Evolutionary conservation across 2,329 filamentous ascomycete genomes (phyloP), one percentile per base, ranked within the genome.

Genomic region (Aspergillus candidus): DNA sequence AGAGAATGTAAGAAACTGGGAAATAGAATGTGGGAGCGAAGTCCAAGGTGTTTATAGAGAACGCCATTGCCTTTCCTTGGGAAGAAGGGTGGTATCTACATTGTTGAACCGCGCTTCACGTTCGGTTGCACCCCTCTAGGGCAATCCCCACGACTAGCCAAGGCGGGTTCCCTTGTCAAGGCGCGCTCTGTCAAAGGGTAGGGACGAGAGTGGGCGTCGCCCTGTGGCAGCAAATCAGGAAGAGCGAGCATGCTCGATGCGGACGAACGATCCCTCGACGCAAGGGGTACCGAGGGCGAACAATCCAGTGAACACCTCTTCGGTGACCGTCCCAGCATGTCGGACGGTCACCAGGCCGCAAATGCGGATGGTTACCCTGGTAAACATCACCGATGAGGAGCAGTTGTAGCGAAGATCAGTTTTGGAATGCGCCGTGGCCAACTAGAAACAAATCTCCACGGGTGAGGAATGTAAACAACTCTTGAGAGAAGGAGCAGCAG

Each of bases 1-100:
- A 63, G 65, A 68, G 65, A 68, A 68, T 68, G 65, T 67, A 61
- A 63, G 64, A 60, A 60, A 54, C 60, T 65, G 57, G 52, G 59
- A 65, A 65, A 66, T 64, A 68, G 65, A 68, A 68, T 68, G 65
- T 66, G 61, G 57, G 63, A 65, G 65, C 65, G 65, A 63, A 54
- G 56, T 59, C 51, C 60, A 64, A 60, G 60, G 55, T 66, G 65
- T 68, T 68, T 68, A 68, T 68, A 66, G 57, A 60, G 39, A 53
- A 57, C 54, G 22, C 49, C 54, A 62, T 61, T 56, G 53, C 52
- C 51, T 56, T 52, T 45, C 56, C 54, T 53, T 40, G 47, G 49
- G 50, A 50, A 54, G 58, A 60, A 55, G 53, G 56, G 54, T 54
- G 46, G 58, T 57, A 57, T 52, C 51, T 57, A 54, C 63, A 66